These are phyloP conservation scores for Fusarium cicatricum DNA, from an alignment of 2,329 filamentous ascomycete species.

Conservation along the genomic window DNA sequence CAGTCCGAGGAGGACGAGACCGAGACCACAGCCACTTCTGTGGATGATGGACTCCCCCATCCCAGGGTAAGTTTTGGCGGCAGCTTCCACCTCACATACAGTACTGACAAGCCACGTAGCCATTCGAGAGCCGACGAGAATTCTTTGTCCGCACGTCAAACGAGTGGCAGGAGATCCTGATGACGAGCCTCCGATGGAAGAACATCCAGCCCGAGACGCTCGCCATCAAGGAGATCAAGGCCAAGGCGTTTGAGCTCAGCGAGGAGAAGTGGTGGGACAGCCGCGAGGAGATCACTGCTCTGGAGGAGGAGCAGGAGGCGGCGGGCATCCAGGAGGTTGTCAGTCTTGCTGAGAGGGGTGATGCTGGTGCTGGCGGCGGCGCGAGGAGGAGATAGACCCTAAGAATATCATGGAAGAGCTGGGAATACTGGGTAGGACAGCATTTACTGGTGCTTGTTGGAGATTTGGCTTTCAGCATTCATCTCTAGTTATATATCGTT, in stretches of 20 bases:
- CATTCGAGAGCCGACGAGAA: constrained; percentile 89
- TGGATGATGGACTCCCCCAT: constrained; percentile 80
- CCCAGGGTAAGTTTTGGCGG: constrained; percentile 56
- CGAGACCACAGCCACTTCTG: constrained; percentile 58
- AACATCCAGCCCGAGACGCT: constrained; percentile 72
- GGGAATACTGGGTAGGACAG: neutral
- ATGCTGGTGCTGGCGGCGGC: constrained; percentile 53
- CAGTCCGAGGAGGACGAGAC: constrained; percentile 55
- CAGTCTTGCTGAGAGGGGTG: constrained; percentile 78
- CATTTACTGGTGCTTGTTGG: neutral
- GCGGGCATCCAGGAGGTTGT: constrained; percentile 96
- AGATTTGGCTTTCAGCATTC: no score
- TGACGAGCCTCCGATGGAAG: constrained; percentile 77
- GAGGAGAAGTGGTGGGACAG: constrained; percentile 99
- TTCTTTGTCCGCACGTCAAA: constrained; percentile 90
- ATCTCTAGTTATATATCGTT: no score
- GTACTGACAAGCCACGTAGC: constrained; percentile 55
- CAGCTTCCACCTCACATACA: neutral
- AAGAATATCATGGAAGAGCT: neutral
- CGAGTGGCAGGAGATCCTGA: constrained; percentile 89
- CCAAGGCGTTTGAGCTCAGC: constrained; percentile 86
- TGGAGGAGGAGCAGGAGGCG: constrained; percentile 97
- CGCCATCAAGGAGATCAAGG: constrained; percentile 89
- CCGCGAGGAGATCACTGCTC: constrained; percentile 86
- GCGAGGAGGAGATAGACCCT: constrained; percentile 44